phyloP scores from a whole-genome alignment of 2,329 filamentous ascomycete species.

The Colletotrichum scovillei region DNA sequence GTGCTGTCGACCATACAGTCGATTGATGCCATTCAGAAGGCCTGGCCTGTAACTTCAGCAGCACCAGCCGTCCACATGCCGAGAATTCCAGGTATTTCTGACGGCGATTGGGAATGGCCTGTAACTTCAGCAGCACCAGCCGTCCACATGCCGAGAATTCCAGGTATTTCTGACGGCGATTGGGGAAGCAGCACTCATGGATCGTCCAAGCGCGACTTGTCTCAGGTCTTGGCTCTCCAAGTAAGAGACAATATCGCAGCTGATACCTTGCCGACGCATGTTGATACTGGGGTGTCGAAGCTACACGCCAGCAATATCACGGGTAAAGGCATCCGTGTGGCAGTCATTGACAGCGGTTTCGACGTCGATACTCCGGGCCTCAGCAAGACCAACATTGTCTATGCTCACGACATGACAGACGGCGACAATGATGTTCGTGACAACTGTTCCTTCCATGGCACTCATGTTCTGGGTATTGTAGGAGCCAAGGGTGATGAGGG shows the following conservation, averaged over 20 bases:
- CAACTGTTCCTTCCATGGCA: conserved; percentile 11
- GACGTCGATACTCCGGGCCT: conserved; percentile 3
- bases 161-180: background rate
- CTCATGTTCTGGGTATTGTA: conserved; percentile 15
- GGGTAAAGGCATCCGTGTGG: conserved; percentile 12
- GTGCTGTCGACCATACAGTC: background rate
- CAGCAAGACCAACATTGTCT: conserved; percentile 5
- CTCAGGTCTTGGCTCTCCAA: background rate
- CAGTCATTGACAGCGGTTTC: conserved; percentile 21
- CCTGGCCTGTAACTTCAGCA: conserved; percentile 5
- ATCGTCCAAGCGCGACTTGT: background rate
- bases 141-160: background rate
- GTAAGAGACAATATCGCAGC: background rate
- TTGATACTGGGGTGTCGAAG: conserved; percentile 38
- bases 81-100: background rate
- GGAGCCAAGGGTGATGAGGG: conserved; percentile 16
- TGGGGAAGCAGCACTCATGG: background rate
- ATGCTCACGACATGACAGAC: conserved; percentile 13
- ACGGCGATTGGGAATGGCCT: too few relatives aligned
- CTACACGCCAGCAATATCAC: conserved; percentile 15
- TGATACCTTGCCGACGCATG: conserved; percentile 37
- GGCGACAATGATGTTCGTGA: conserved; percentile 19
- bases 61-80: background rate
- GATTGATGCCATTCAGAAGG: conserved; percentile 15
- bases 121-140: background rate